Evolutionary conservation across 2,329 filamentous ascomycete genomes (phyloP), one percentile per base, ranked within the genome.

Genomic region (Colletotrichum sidae): DNA sequence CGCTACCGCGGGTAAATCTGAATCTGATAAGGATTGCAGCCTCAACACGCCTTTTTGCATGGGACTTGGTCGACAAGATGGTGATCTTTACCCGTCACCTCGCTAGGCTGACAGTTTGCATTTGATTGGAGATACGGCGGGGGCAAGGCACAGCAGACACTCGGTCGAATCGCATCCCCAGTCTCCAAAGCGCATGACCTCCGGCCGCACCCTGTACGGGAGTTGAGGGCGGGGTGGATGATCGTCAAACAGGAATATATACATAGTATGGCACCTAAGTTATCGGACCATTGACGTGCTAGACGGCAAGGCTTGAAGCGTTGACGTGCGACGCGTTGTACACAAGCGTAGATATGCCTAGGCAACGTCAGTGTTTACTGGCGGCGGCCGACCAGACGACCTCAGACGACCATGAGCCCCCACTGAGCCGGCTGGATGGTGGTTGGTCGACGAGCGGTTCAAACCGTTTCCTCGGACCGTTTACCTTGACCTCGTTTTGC

Each of bases 41-140:
- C 46, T 55, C 47, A 37, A 58, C 51, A 41, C n/a, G 38, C 34
- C 41, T 13, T 35, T 38, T 55, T 45, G 46, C 46, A 49, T 37
- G 46, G 41, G 37, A 52, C 37, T 35, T 35, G 25, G 25, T 25
- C 13, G 52, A 61, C 56, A 47, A 56, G 39, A 57, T 54, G 52
- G 37, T 53, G 57, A 51, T 62, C 52, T 55, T 56, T 35, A 34
- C 52, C 38, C 13, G 39, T 54, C 42, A 38, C 58, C 52, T 46
- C 46, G 52, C 58, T 44, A 56, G 56, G 62, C 58, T 62, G 51
- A 56, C 62, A 12, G 62, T 62, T 56, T 33, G 44, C n/a, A 65
- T 47, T 62, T 49, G 41, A 62, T 53, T 65, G 58, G 17, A 38
- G 11, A 10, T 11, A 9, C 44, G 46, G 46, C 49, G 50, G 37